A percentile compares a stretch with the other conserved stretches of the same genome.
Conservation (phyloP, 2,329 filamentous ascomycete species). For the Apiospora marii region DNA sequence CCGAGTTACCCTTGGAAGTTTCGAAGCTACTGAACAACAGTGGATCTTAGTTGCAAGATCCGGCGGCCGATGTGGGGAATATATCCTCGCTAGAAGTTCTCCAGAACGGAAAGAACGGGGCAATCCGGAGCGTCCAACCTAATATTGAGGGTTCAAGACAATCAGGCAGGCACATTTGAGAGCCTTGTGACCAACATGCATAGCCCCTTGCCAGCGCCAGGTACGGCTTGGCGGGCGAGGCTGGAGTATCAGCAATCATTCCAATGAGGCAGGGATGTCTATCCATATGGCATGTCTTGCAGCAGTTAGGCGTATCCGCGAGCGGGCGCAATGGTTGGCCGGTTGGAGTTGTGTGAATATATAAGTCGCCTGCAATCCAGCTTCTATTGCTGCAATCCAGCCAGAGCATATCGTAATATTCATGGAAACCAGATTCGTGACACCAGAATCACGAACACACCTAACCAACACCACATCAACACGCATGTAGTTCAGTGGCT, state of each 20-base stretch:
- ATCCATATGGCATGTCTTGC: not conserved
- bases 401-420: not conserved
- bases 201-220: not conserved
- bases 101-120: constrained; percentile 6
- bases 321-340: constrained; percentile 2
- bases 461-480: not conserved
- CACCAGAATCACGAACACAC: not conserved
- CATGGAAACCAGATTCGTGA: not conserved
- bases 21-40: not conserved
- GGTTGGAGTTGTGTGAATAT: not conserved
- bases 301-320: not conserved
- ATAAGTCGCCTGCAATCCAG: constrained; percentile 11
- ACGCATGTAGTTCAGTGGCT: constrained; percentile 8
- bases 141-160: not conserved
- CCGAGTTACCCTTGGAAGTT: not conserved
- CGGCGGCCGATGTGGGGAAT: not conserved
- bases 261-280: not conserved
- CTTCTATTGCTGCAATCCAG: not conserved
- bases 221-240: not conserved
- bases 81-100: not conserved
- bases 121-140: not conserved
- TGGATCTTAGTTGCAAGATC: not conserved
- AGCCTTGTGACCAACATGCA: not conserved
- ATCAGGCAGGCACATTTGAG: not conserved
- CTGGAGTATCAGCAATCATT: not conserved